Conservation (phyloP, 495 filamentous ascomycete species). For the Aspergillus panamensis region DNA sequence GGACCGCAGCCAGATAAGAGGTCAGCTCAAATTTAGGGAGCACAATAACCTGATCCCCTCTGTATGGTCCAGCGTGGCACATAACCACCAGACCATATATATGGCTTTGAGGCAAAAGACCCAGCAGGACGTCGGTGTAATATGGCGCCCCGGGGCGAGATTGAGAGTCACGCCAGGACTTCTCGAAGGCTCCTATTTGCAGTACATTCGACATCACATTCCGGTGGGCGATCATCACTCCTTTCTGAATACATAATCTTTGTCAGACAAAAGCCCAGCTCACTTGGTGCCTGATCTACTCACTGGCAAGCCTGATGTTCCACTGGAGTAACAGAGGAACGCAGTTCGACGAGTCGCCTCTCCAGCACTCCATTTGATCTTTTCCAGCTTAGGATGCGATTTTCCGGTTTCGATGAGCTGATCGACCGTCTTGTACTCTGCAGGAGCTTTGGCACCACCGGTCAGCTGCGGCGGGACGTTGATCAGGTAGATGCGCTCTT, state of each 20-base stretch:
- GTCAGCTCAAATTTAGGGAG: constrained; percentile 81
- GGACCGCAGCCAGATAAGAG: constrained; percentile 60
- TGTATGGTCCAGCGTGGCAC: constrained; percentile 62
- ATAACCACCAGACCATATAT: constrained; percentile 84
- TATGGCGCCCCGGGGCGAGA: constrained; percentile 32
- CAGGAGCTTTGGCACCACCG: constrained; percentile 43
- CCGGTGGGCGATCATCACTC: constrained; percentile 85
- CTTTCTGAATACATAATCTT: constrained; percentile 59
- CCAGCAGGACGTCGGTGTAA: constrained; percentile 60
- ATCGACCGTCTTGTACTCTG: constrained; percentile 64
- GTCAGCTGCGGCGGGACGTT: constrained; percentile 56
- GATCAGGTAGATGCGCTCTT: constrained; percentile 70
- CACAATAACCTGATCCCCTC: constrained; percentile 75
- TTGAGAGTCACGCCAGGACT: constrained; percentile 37
- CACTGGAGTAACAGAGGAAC: constrained; percentile 86
- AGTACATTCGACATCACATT: constrained; percentile 86
- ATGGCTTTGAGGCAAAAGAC: constrained; percentile 78
- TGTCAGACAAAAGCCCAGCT: constrained; percentile 1
- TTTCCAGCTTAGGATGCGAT: constrained; percentile 58
- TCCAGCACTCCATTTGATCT: constrained; percentile 65
- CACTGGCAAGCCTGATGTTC: constrained; percentile 82
- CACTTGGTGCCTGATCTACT: constrained; percentile 22
- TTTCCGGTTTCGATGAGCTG: constrained; percentile 65
- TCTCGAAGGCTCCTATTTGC: constrained; percentile 58
- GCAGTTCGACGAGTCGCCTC: constrained; percentile 73